Base-by-base conservation (phyloP, 768 basidiomycete genomes). In the Tylopilus sp. region DNA sequence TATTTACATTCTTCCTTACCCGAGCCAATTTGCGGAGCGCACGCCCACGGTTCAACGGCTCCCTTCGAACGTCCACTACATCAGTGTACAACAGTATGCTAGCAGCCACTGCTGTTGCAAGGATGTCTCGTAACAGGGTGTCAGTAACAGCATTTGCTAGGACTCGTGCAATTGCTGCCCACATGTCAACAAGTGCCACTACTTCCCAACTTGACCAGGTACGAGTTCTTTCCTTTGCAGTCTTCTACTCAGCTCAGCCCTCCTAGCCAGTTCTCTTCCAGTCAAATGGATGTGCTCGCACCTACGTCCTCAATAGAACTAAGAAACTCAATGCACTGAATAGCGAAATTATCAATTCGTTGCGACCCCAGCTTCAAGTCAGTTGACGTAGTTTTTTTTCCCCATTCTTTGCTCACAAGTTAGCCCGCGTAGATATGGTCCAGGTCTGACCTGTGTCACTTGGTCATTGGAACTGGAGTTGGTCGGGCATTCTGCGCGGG, bases 401-500 rank as follows among this genome's bases (percentile, higher is more conserved):
- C 16, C 33, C 16, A 40, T 47, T 55, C 58, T 51, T 45, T 14
- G 24, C 55, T 54, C 50, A 57, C 26, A n/a, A 26, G n/a, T 16
- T 8, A 17, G 41, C 24, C 42, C 9, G 24, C 55, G 22, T 56
- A 92, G 90, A 82, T 84, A 76, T 92, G 90, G 89, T 78, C 80
- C 55, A 71, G 78, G 31, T 84, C 89, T 26, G 79, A 86, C 45
- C 77, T 91, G 8, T 84, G 84, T 59, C 79, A 81, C 52, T 77
- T 86, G 26, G 82, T 97, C 54, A 78, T 92, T 33, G 88, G 86
- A 30, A 79, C 80, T 29, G 89, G 89, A 22, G 69, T 71, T 13
- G 87, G 86, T 4, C 77, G 84, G 53, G 90, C 87, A 13, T 98
- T 98, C 67, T 98, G 94, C 63, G 87, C 91, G 7, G 97, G 97